phyloP scores from a whole-genome alignment of 129 eudicot species.

The Pittosporum tobira region DNA sequence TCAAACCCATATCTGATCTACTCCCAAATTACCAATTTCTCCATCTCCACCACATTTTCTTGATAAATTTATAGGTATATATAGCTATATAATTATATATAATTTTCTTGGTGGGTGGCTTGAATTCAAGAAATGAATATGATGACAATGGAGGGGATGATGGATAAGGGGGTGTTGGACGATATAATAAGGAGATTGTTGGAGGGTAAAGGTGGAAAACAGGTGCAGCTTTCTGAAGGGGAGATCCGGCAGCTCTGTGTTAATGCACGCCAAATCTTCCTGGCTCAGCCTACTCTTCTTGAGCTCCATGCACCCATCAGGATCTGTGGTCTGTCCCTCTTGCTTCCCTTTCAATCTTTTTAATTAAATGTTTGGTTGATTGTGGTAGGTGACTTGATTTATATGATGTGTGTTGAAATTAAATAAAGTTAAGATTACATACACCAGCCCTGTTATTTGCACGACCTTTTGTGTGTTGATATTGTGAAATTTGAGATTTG shows the following conservation, averaged over 20 bases:
- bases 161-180: slow-evolving; percentile 72
- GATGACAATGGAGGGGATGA: slow-evolving; percentile 69
- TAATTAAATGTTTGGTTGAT: background rate
- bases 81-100: too few species aligned
- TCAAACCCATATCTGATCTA: too few species aligned
- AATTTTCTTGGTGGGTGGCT: too few species aligned
- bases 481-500: background rate
- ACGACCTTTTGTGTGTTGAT: too few species aligned
- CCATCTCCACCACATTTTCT: too few species aligned
- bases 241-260: slow-evolving; percentile 93
- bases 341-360: background rate
- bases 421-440: too few species aligned
- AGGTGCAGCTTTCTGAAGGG: slow-evolving; percentile 80
- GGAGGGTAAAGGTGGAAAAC: slow-evolving; percentile 76
- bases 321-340: slow-evolving; percentile 60
- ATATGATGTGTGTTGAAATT: background rate
- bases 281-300: slow-evolving; percentile 79
- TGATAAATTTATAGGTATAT: background rate
- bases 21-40: too few species aligned
- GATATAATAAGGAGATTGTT: slow-evolving; percentile 69
- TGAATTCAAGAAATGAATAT: slow-evolving; percentile 28
- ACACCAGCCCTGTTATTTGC: too few species aligned
- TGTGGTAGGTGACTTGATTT: background rate
- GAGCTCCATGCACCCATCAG: slow-evolving; percentile 71
- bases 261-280: slow-evolving; percentile 76